phyloP scores from a whole-genome alignment of 345 rosid genomes.

The Salix viminalis region DNA sequence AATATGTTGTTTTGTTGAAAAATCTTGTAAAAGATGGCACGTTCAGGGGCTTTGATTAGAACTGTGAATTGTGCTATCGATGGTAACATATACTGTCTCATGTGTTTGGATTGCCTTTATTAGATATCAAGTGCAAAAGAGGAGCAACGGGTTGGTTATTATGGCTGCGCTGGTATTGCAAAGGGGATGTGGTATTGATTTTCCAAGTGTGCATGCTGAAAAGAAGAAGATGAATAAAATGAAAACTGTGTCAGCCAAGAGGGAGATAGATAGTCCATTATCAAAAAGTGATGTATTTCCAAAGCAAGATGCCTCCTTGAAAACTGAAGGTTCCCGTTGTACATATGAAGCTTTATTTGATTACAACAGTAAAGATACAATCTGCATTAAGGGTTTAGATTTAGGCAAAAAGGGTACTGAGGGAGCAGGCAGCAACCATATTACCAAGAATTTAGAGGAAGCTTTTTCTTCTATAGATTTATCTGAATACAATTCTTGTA shows the following conservation, averaged over 20 bases:
- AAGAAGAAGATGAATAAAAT: neutral
- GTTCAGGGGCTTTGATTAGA: neutral
- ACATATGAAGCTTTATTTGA: neutral
- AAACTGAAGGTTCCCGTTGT: neutral
- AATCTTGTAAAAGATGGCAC: neutral
- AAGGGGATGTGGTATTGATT: constrained; percentile 8
- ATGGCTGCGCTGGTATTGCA: too few species aligned
- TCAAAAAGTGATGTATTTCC: neutral
- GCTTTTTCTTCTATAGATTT: neutral
- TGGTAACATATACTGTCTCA: constrained; percentile 4
- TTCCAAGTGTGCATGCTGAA: neutral
- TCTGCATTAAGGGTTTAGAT: neutral
- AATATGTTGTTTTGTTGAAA: neutral
- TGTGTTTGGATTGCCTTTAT: neutral
- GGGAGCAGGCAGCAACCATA: neutral
- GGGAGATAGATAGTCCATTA: neutral
- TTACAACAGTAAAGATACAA: too few species aligned
- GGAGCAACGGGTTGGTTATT: too few species aligned
- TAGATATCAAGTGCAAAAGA: neutral
- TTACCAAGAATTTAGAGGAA: neutral
- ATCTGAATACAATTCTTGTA: neutral
- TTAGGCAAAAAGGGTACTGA: neutral
- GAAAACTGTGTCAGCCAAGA: neutral
- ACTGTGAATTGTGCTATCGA: neutral
- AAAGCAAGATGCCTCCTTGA: neutral